Conservation (phyloP, 2,329 filamentous ascomycete genomes). For the Aphanoascus verrucosus region DNA sequence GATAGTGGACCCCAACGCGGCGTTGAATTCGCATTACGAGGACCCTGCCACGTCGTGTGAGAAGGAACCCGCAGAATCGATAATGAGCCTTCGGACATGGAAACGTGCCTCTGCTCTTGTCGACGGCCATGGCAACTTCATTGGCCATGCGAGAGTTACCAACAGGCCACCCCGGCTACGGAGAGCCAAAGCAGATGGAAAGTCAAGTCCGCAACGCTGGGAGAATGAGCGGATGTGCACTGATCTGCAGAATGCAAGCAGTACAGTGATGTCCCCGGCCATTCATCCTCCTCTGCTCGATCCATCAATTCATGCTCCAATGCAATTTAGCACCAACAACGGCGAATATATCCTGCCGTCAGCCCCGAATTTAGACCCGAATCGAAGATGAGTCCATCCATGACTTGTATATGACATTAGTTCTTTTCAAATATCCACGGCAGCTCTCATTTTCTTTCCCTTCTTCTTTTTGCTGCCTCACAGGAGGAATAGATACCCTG, state of each 20-base stretch:
- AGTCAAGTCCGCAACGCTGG: neutral
- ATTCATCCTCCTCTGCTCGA: neutral
- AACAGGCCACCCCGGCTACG: slow-evolving; percentile 3
- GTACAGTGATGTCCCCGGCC: neutral
- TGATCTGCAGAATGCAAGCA: neutral
- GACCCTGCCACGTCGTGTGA: neutral
- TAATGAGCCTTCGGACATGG: neutral
- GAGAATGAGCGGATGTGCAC: neutral
- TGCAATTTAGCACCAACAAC: neutral
- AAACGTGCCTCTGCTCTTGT: slow-evolving; percentile 1
- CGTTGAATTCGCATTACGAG: neutral
- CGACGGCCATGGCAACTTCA: neutral
- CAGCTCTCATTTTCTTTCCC: neutral
- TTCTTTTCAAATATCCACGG: neutral
- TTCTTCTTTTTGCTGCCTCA: neutral
- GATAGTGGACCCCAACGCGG: neutral
- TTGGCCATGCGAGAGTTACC: neutral
- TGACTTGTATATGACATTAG: neutral
- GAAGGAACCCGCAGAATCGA: neutral
- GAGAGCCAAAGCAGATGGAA: neutral
- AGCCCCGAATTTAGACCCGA: neutral
- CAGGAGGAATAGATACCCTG: neutral
- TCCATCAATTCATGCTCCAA: neutral
- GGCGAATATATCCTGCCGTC: slow-evolving; percentile 2
- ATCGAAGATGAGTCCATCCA: neutral